Conservation (phyloP, 2,329 filamentous ascomycete species). For the Fusarium multiceps region DNA sequence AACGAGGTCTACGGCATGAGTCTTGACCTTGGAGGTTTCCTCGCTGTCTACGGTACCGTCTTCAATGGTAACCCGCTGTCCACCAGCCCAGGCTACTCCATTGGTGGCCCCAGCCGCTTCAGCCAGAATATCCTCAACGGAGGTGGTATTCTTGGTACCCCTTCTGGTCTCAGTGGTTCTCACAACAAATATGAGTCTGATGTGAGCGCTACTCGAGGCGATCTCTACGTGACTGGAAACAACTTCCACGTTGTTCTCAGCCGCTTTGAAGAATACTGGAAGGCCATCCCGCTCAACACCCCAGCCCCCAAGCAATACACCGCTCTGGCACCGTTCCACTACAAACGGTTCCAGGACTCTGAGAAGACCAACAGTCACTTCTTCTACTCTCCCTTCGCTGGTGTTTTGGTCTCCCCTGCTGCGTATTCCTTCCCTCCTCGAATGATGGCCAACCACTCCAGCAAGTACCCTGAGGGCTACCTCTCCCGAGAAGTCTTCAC, state of each 20-base stretch:
- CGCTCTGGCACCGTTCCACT: slow-evolving; percentile 42
- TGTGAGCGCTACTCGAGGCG: slow-evolving; percentile 60
- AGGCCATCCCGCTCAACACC: slow-evolving; percentile 9
- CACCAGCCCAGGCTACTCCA: slow-evolving; percentile 61
- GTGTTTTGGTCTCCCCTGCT: slow-evolving; percentile 2
- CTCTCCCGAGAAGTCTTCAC: slow-evolving; percentile 8
- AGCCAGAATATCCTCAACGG: slow-evolving; percentile 58
- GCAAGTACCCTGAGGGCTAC: slow-evolving; percentile 6
- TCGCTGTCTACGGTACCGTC: slow-evolving; percentile 60
- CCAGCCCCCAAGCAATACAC: slow-evolving; percentile 18
- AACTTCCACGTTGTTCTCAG: slow-evolving; percentile 61
- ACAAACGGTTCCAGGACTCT: slow-evolving; percentile 55
- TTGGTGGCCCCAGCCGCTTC: slow-evolving; percentile 56
- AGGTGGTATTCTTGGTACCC: slow-evolving; percentile 12
- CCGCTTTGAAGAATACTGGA: slow-evolving; percentile 52
- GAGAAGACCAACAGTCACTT: slow-evolving; percentile 8
- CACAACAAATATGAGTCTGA: slow-evolving; percentile 68
- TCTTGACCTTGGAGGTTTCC: slow-evolving; percentile 54
- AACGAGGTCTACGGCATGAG: slow-evolving; percentile 59
- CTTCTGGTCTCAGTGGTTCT: slow-evolving; percentile 54
- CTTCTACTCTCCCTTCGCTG: not conserved
- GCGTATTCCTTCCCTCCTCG: slow-evolving; percentile 6
- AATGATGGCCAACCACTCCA: slow-evolving; percentile 20
- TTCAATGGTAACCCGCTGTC: slow-evolving; percentile 63
- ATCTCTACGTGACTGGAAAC: slow-evolving; percentile 63